A percentile compares a stretch with the other conserved stretches of the same genome.
These are phyloP conservation scores for Suhomyces panamericanus DNA, from an alignment of 1,139 yeast genomes.

Conservation along the genomic window DNA sequence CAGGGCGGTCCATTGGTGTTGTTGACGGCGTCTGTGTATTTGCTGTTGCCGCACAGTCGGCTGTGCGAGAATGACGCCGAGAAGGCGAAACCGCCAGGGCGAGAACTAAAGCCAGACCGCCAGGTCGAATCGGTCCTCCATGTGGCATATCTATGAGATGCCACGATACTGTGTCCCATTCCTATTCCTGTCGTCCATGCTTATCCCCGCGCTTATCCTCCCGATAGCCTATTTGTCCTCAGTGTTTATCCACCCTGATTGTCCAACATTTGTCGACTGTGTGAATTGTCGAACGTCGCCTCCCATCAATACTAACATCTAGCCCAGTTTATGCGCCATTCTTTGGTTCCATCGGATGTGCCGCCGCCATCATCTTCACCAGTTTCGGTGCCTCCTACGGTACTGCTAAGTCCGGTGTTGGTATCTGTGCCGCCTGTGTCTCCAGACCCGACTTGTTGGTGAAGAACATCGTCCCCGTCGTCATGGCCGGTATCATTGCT, in stretches of 20 bases:
- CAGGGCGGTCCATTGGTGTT: no score
- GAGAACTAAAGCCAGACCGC: no score
- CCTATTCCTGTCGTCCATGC: no score
- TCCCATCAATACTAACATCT: conserved; percentile 28
- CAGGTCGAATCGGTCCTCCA: no score
- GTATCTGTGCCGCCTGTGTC: conserved; percentile 98
- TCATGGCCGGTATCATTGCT: conserved; percentile 99
- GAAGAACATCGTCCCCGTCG: conserved; percentile 89
- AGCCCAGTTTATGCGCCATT: conserved; percentile 89
- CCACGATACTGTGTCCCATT: no score
- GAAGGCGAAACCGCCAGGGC: no score
- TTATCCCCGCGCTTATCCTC: no score
- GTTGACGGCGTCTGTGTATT: background rate
- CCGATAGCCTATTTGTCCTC: no score
- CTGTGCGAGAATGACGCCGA: background rate
- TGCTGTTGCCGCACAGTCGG: background rate
- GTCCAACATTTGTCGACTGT: no score
- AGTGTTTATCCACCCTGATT: no score
- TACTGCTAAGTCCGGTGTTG: conserved; percentile 99
- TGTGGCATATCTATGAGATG: no score
- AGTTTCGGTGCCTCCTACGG: conserved; percentile 99
- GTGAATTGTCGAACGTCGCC: no score
- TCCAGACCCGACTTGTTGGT: conserved; percentile 95
- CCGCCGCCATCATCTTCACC: conserved; percentile 97
- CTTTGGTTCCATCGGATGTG: conserved; percentile 98